Percentiles rank a stretch among this genome's conserved stretches.
phyloP scores from a whole-genome alignment of 139 green algal species.

The Tetradesmus lagerheimii region DNA sequence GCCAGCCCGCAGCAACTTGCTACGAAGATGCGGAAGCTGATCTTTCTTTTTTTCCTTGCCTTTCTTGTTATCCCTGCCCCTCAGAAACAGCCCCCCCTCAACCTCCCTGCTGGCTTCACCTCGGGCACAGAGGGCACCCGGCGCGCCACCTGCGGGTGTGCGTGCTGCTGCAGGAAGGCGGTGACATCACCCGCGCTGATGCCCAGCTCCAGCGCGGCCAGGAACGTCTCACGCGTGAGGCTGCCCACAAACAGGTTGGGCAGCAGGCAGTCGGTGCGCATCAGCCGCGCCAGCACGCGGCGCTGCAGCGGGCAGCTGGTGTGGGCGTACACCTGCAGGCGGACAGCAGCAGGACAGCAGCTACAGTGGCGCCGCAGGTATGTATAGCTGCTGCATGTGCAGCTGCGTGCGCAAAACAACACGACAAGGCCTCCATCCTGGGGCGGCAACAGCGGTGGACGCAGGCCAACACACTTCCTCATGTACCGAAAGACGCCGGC shows the following conservation, averaged over 20 bases:
- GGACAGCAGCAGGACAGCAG: too few species aligned
- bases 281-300: conserved; percentile 83
- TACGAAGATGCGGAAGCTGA: too few species aligned
- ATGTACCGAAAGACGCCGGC: too few species aligned
- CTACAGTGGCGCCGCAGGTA: too few species aligned
- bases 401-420: too few species aligned
- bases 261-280: conserved; percentile 82
- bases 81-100: not conserved
- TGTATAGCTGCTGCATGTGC: not conserved
- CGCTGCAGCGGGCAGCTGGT: conserved; percentile 75
- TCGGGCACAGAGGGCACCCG: conserved; percentile 75
- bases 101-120: conserved; percentile 42
- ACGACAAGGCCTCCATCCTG: not conserved
- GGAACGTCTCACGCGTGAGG: conserved; percentile 82
- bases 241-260: conserved; percentile 93
- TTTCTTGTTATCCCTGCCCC: not conserved
- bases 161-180: conserved; percentile 78
- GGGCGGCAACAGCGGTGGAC: not conserved
- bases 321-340: conserved; percentile 87
- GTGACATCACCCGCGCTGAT: conserved; percentile 78
- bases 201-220: conserved; percentile 71
- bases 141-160: conserved; percentile 67
- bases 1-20: too few species aligned
- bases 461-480: not conserved
- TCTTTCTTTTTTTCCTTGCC: too few species aligned